Percentiles rank a stretch among this genome's conserved stretches.
These are phyloP conservation scores for Neospermospora avenae DNA, from an alignment of 2,329 filamentous ascomycete genomes.

Conservation along the genomic window DNA sequence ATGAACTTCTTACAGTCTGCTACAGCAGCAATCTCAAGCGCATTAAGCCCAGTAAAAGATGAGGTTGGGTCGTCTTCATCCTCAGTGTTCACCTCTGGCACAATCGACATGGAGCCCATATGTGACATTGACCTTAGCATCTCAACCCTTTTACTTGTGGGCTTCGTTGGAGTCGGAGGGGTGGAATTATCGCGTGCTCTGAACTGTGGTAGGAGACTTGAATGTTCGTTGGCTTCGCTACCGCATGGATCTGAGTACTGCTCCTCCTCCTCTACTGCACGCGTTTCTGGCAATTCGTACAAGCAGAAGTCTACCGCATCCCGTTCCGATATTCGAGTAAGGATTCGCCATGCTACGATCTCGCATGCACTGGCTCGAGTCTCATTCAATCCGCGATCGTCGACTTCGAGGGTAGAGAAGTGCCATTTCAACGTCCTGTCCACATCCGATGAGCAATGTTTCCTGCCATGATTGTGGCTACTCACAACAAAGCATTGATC, in stretches of 20 bases:
- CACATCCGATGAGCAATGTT: slow-evolving; percentile 1
- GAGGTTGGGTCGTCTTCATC: slow-evolving; percentile 61
- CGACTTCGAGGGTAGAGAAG: slow-evolving; percentile 58
- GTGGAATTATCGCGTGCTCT: slow-evolving; percentile 16
- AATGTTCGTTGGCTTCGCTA: slow-evolving; percentile 24
- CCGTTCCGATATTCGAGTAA: slow-evolving; percentile 66
- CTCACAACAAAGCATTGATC: slow-evolving; percentile 71
- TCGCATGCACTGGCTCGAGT: slow-evolving; percentile 73
- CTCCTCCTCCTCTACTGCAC: not conserved
- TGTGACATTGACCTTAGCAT: slow-evolving; percentile 51
- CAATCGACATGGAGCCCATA: slow-evolving; percentile 39
- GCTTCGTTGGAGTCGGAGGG: slow-evolving; percentile 15
- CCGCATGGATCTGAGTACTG: slow-evolving; percentile 10
- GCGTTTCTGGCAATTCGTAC: slow-evolving; percentile 58
- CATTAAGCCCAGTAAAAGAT: slow-evolving; percentile 76
- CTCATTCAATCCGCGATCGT: slow-evolving; percentile 62
- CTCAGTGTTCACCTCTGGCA: slow-evolving; percentile 40
- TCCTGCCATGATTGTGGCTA: slow-evolving; percentile 23
- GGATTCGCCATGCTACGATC: slow-evolving; percentile 76
- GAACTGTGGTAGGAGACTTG: slow-evolving; percentile 32
- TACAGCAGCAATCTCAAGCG: slow-evolving; percentile 80
- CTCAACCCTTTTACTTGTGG: slow-evolving; percentile 27
- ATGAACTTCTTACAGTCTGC: slow-evolving; percentile 82
- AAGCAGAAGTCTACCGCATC: slow-evolving; percentile 74
- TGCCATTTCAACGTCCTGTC: slow-evolving; percentile 72